Evolutionary conservation across 768 basidiomycete genomes (phyloP), one percentile per base, ranked within the genome.

Genomic region (Hericium alpestre): DNA sequence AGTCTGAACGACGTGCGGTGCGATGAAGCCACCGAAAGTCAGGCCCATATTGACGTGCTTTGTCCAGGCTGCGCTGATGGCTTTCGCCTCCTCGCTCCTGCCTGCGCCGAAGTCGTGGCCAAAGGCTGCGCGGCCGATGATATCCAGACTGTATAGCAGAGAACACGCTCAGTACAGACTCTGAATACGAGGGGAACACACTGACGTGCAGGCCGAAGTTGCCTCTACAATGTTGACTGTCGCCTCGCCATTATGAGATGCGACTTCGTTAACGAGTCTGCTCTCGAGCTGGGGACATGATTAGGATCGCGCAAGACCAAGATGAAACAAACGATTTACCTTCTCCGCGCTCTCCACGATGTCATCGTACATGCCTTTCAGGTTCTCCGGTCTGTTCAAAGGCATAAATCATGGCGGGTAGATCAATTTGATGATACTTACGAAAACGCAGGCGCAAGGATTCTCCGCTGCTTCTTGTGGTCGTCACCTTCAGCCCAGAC

Each of bases 51-150:
- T 61, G 55, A 65, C 63, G 55, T 66, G 59, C 59, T 58, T 54
- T 51, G 49, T 53, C 69, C 69, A 70, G 6, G 66, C 61, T 9
- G 56, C 58, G 37, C 61, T 59, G 51, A 73, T 71, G 38, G 57
- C 55, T 43, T 60, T 53, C 12, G 71, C 70, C 27, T 69, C 71
- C 7, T 60, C 61, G 52, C 63, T 65, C 55, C 65, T 56, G 18
- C 70, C 72, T 13, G 65, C 61, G 40, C 65, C 59, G 62, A 76
- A 76, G 61, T 74, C 70, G 64, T 75, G 71, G n/a, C 70, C 72
- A 49, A 76, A 75, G 0, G 65, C 74, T 7, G 20, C 43, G 16
- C 43, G 43, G n/a, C 43, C 43, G 16, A 46, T 46, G 4, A 46
- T 46, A 20, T 46, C 43, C n/a, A 46, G 43, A 32, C 32, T 32